Conservation (phyloP, 176 grass and related monocot genomes). For the Cenchrus americanus region DNA sequence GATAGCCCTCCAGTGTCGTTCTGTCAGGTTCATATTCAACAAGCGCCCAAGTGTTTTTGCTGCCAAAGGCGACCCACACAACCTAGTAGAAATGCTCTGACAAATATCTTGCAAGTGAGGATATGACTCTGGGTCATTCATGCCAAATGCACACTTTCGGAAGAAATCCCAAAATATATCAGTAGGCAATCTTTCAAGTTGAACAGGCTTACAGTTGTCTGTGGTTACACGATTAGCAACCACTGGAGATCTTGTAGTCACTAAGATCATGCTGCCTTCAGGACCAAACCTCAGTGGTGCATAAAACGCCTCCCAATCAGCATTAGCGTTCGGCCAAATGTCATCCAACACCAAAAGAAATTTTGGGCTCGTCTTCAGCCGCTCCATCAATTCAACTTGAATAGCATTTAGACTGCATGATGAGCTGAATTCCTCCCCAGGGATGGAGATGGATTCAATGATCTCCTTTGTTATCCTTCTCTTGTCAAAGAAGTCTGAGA, state of each 20-base stretch:
- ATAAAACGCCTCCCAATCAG: neutral
- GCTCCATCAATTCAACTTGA: neutral
- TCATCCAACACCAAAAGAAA: constrained; percentile 22
- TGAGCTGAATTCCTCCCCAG: neutral
- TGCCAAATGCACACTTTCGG: constrained; percentile 27
- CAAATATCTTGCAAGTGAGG: constrained; percentile 25
- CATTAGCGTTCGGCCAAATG: neutral
- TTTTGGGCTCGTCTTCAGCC: neutral
- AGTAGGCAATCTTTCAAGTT: neutral
- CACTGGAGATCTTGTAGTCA: constrained; percentile 26
- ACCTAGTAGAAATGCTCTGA: constrained; percentile 10
- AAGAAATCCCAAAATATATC: constrained; percentile 24
- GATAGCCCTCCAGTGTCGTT: constrained; percentile 27
- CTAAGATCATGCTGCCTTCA: constrained; percentile 42
- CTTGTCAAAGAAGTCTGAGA: constrained; percentile 22
- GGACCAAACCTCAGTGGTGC: constrained; percentile 19
- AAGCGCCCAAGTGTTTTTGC: constrained; percentile 49
- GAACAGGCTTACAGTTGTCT: neutral
- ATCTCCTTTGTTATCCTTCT: constrained; percentile 23
- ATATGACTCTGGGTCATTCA: neutral
- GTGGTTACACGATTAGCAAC: constrained; percentile 1
- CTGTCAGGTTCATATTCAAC: constrained; percentile 3
- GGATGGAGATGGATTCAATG: neutral
- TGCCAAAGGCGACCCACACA: constrained; percentile 42
- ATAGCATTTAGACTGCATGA: neutral